phyloP scores from a whole-genome alignment of 345 rosid species.

The Noccaea bulbosa region DNA sequence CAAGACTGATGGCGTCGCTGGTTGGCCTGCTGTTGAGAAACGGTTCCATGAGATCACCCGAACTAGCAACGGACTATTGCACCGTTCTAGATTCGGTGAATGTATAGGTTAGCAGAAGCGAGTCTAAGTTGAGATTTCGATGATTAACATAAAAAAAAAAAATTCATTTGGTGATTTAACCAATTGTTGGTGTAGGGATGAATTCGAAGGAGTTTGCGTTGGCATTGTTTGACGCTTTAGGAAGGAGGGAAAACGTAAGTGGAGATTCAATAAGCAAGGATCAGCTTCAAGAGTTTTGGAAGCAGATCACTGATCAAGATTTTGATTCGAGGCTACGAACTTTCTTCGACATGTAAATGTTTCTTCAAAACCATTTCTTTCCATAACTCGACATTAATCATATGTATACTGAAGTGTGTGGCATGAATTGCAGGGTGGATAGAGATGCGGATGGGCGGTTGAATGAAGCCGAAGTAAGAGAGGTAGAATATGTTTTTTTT shows the following conservation, averaged over 20 bases:
- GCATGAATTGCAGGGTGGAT: constrained; percentile 64
- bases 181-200: constrained; percentile 65
- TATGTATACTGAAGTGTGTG: not conserved
- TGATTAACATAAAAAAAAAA: too few species aligned
- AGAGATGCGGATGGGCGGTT: constrained; percentile 79
- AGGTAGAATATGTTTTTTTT: constrained; percentile 43
- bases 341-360: constrained; percentile 73
- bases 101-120: constrained; percentile 57
- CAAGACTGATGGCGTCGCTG: constrained; percentile 61
- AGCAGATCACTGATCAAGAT: constrained; percentile 67
- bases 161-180: too few species aligned
- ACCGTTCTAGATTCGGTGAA: constrained; percentile 64
- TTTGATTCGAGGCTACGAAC: constrained; percentile 75
- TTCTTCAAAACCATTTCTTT: constrained; percentile 1
- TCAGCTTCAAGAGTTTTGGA: constrained; percentile 66
- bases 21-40: constrained; percentile 69
- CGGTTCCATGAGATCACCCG: constrained; percentile 57
- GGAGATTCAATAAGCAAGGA: constrained; percentile 53
- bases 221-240: constrained; percentile 69
- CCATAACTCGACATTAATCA: not conserved
- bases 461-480: constrained; percentile 67
- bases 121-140: not conserved
- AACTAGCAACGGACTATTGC: constrained; percentile 50
- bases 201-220: constrained; percentile 67
- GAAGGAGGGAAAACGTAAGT: constrained; percentile 49